Evolutionary conservation across 2,329 filamentous ascomycete genomes (phyloP).

Genomic region (Albophoma yamanashiensis): DNA sequence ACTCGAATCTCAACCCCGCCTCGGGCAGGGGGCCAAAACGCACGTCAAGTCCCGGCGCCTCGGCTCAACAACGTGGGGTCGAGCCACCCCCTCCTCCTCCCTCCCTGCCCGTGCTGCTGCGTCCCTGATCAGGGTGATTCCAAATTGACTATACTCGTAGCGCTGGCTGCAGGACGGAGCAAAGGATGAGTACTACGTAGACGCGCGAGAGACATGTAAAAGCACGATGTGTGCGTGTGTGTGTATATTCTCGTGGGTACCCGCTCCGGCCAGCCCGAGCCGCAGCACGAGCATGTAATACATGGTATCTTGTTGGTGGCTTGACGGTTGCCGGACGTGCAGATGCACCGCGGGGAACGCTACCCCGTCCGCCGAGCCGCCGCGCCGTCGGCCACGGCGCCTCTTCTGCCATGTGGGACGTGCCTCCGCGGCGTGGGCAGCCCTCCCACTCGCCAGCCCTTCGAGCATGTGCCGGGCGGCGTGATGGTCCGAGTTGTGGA

Average conservation of each 20-base stretch:
- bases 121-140: no score
- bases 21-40: background rate
- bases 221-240: no score
- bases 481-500: background rate
- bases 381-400: background rate
- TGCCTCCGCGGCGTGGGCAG: no score
- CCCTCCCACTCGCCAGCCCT: background rate
- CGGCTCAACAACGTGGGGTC: background rate
- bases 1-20: background rate
- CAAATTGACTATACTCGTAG: no score
- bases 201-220: no score
- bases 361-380: background rate
- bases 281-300: no score
- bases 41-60: background rate
- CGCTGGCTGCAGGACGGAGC: no score
- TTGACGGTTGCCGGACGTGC: background rate
- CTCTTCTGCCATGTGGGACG: background rate
- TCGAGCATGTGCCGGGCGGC: background rate
- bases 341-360: background rate
- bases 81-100: no score
- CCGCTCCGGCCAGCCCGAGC: no score
- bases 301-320: no score
- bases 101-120: background rate
- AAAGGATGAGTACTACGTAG: no score
- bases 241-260: no score